Conservation (phyloP, 73 alveolate genomes). For the Durusdinium trenchii region DNA sequence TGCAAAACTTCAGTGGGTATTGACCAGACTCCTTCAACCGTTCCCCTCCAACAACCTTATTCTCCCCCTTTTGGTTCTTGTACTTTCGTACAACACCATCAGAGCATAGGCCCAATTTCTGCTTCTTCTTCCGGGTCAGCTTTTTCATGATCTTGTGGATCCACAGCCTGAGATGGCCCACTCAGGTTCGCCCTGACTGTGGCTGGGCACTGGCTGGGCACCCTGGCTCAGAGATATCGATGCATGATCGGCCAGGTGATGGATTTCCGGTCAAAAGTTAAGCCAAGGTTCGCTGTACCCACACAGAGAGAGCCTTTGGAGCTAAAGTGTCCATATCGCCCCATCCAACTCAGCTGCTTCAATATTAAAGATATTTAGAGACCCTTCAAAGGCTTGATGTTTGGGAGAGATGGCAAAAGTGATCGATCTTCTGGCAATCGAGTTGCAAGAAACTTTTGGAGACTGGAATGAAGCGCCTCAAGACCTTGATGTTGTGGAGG, state of each 20-base stretch:
- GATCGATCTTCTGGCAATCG: too few species aligned
- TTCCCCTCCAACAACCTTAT: neutral
- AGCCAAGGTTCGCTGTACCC: slow-evolving; percentile 3
- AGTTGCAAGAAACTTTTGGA: slow-evolving; percentile 26
- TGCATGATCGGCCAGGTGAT: too few species aligned
- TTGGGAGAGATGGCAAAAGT: too few species aligned
- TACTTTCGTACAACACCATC: neutral
- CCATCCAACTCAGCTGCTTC: slow-evolving; percentile 33
- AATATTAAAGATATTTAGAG: too few species aligned
- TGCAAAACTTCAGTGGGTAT: neutral
- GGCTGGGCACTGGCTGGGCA: neutral
- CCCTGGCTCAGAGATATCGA: too few species aligned
- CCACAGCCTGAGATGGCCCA: neutral
- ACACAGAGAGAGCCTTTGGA: neutral
- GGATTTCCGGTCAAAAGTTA: too few species aligned
- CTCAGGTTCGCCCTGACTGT: neutral
- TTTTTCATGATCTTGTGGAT: neutral
- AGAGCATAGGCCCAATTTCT: neutral
- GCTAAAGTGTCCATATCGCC: neutral
- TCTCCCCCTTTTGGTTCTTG: neutral
- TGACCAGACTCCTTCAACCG: neutral
- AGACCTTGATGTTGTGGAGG: neutral
- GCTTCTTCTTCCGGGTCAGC: neutral
- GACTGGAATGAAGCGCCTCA: neutral
- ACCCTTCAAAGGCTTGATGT: too few species aligned